These are phyloP conservation scores for Diaporthe citrichinensis DNA, from an alignment of 2,329 filamentous ascomycete species.

Conservation along the genomic window DNA sequence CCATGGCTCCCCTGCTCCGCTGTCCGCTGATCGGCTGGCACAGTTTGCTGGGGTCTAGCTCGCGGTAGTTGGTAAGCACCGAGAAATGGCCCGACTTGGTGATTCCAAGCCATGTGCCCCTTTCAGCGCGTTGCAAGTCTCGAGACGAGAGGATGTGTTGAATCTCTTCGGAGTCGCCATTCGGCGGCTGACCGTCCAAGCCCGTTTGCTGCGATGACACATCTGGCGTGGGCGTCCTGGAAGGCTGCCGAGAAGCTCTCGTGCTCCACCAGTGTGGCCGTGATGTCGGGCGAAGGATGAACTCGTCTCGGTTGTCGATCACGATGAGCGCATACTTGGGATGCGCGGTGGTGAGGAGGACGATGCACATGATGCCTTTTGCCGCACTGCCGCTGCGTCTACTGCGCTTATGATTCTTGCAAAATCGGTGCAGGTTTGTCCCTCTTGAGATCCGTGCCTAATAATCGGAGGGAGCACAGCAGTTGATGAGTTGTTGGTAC, in stretches of 20 bases:
- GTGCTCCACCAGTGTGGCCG: constrained; percentile 75
- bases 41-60: constrained; percentile 64
- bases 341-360: constrained; percentile 81
- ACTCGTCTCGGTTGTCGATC: constrained; percentile 84
- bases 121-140: constrained; percentile 73
- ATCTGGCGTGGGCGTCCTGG: constrained; percentile 38
- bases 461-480: neutral
- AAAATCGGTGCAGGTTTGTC: neutral
- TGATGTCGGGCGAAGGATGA: constrained; percentile 74
- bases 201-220: constrained; percentile 23
- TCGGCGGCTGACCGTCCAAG: constrained; percentile 38
- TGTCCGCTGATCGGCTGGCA: constrained; percentile 67
- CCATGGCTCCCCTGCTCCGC: constrained; percentile 74
- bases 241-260: constrained; percentile 45
- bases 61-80: constrained; percentile 77
- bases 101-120: constrained; percentile 77
- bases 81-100: constrained; percentile 72
- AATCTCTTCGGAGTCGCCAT: constrained; percentile 35
- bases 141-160: constrained; percentile 69
- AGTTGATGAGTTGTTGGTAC: neutral
- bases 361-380: constrained; percentile 77
- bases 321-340: constrained; percentile 82
- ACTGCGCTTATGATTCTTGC: neutral
- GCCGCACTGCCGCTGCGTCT: constrained; percentile 14
- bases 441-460: neutral